These are phyloP conservation scores for Brasenia schreberi DNA, from an alignment of 164 flowering plant species.

Conservation along the genomic window DNA sequence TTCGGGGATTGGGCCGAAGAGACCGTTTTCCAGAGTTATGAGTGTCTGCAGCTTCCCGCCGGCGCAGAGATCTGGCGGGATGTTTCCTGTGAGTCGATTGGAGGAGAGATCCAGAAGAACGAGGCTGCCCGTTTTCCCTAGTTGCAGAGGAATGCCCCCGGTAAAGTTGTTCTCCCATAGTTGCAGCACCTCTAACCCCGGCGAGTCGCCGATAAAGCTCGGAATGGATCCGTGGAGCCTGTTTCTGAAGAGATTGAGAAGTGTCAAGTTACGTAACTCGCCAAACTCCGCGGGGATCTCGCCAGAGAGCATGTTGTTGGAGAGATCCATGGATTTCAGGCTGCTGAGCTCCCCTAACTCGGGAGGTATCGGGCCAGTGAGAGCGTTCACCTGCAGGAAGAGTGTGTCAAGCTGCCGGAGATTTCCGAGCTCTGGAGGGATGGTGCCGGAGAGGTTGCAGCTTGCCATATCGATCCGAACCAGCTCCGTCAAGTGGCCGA, in stretches of 20 bases:
- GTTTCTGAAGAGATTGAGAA: conserved; percentile 77
- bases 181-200: conserved; percentile 76
- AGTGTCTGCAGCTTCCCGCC: conserved; percentile 64
- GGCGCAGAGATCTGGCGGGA: conserved; percentile 57
- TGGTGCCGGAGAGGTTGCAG: conserved; percentile 65
- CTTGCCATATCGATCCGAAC: conserved; percentile 73
- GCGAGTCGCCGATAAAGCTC: conserved; percentile 65
- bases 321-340: conserved; percentile 87
- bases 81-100: conserved; percentile 66
- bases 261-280: conserved; percentile 56
- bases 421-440: conserved; percentile 65
- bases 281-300: conserved; percentile 61
- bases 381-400: conserved; percentile 73
- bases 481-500: conserved; percentile 55
- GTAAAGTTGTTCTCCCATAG: conserved; percentile 97
- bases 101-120: conserved; percentile 66
- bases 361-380: conserved; percentile 47
- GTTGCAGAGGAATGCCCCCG: conserved; percentile 51
- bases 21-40: conserved; percentile 63
- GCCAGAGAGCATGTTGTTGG: conserved; percentile 64
- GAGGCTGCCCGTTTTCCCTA: conserved; percentile 61
- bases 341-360: conserved; percentile 57
- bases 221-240: conserved; percentile 81
- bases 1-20: conserved; percentile 81
- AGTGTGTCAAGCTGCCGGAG: conserved; percentile 69